These are phyloP conservation scores for Hypoxylon subgilvum DNA, from an alignment of 495 filamentous ascomycete species.

Conservation along the genomic window DNA sequence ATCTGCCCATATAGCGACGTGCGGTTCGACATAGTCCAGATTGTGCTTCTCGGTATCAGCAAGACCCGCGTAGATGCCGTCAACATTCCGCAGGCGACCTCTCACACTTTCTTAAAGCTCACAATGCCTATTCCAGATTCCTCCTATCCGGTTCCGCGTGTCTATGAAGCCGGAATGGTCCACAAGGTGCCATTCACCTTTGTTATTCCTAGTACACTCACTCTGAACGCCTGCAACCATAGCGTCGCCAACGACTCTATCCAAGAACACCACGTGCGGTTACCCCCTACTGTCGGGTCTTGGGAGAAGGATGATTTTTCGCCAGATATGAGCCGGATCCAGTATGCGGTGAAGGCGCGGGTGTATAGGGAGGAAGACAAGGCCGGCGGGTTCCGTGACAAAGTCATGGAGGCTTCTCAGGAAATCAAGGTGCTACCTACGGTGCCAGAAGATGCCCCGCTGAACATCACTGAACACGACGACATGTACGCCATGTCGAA, in stretches of 20 bases:
- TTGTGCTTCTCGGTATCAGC: constrained; percentile 75
- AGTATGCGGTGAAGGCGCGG: constrained; percentile 72
- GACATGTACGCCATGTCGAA: constrained; percentile 70
- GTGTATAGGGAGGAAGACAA: constrained; percentile 49
- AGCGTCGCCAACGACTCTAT: constrained; percentile 59
- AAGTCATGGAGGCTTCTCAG: constrained; percentile 56
- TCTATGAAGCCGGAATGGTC: constrained; percentile 67
- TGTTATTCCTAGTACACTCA: constrained; percentile 76
- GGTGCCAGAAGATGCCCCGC: constrained; percentile 74
- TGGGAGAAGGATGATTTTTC: constrained; percentile 77
- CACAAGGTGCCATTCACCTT: constrained; percentile 88
- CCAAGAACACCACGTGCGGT: constrained; percentile 71
- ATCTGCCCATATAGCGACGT: constrained; percentile 66
- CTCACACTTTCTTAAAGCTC: constrained; percentile 76
- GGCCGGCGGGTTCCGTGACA: constrained; percentile 32
- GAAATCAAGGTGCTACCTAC: constrained; percentile 81
- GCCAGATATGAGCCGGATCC: constrained; percentile 78
- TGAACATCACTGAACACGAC: constrained; percentile 65
- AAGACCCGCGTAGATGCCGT: constrained; percentile 52
- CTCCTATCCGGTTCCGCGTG: constrained; percentile 70
- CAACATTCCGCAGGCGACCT: constrained; percentile 49
- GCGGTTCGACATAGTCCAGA: constrained; percentile 79
- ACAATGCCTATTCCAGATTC: constrained; percentile 76
- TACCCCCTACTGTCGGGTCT: constrained; percentile 84
- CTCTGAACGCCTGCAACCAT: constrained; percentile 61